These are phyloP conservation scores for Xerocomellus dryophilus DNA, from an alignment of 768 basidiomycete genomes.

Conservation along the genomic window DNA sequence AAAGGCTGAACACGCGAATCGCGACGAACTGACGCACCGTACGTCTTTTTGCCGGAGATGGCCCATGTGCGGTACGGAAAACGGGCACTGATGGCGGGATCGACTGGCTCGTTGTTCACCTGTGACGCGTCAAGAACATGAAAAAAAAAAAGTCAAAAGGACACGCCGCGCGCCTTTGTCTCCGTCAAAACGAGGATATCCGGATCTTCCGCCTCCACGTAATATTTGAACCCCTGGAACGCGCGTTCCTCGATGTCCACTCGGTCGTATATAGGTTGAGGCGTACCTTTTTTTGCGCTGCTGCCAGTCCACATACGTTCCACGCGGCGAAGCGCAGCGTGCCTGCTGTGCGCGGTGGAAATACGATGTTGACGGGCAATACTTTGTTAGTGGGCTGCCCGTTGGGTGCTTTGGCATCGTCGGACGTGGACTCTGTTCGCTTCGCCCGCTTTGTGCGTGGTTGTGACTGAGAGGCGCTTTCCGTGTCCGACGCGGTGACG, in stretches of 20 bases:
- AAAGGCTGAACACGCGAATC: background rate
- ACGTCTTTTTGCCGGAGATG: constrained; percentile 73
- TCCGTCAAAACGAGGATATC: constrained; percentile 84
- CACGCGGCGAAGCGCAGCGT: constrained; percentile 62
- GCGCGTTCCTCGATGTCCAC: background rate
- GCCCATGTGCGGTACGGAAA: constrained; percentile 78
- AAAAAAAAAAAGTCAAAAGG: background rate
- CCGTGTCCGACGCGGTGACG: constrained; percentile 29
- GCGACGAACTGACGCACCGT: constrained; percentile 45
- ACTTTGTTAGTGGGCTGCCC: constrained; percentile 73
- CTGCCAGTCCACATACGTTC: constrained; percentile 78
- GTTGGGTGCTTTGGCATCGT: constrained; percentile 32
- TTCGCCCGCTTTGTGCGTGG: constrained; percentile 26
- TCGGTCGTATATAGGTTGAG: background rate
- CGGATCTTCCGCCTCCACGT: constrained; percentile 82
- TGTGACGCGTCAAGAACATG: constrained; percentile 27
- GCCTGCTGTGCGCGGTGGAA: constrained; percentile 48
- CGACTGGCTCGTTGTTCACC: constrained; percentile 70
- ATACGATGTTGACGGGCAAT: constrained; percentile 57
- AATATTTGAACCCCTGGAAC: constrained; percentile 72
- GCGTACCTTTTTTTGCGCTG: constrained; percentile 73
- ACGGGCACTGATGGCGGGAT: constrained; percentile 51
- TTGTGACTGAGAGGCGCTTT: constrained; percentile 23
- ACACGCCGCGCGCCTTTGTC: constrained; percentile 57
- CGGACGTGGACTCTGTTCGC: constrained; percentile 19